Evolutionary conservation across 805 yeast genomes (phyloP).

Genomic region (Nakazawaea ernobii): DNA sequence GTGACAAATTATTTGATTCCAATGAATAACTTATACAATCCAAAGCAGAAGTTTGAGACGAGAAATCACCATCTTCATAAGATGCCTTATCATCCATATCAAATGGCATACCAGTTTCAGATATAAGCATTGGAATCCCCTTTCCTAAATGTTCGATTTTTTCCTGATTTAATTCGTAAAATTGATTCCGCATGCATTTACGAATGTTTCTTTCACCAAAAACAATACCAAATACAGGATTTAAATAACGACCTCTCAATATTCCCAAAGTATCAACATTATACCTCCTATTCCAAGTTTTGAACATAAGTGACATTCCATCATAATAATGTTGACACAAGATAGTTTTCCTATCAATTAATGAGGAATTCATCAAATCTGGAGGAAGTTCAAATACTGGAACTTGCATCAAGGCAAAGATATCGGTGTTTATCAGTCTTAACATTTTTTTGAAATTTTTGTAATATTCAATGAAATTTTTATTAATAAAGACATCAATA

Average conservation of each 20-base stretch:
- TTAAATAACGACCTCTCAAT: conserved; percentile 67
- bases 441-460: conserved; percentile 40
- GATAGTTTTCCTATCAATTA: conserved; percentile 61
- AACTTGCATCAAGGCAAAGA: conserved; percentile 67
- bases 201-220: conserved; percentile 79
- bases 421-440: conserved; percentile 36
- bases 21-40: conserved; percentile 79
- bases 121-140: conserved; percentile 66
- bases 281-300: conserved; percentile 76
- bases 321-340: conserved; percentile 92
- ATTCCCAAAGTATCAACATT: conserved; percentile 90
- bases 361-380: conserved; percentile 37
- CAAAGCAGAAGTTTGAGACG: conserved; percentile 72
- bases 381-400: conserved; percentile 84
- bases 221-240: conserved; percentile 70
- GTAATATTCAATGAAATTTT: conserved; percentile 62
- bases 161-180: conserved; percentile 62
- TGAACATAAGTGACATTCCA: conserved; percentile 89
- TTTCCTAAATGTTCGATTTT: conserved; percentile 55
- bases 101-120: conserved; percentile 97
- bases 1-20: conserved; percentile 67
- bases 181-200: conserved; percentile 63
- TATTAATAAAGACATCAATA: conserved; percentile 54
- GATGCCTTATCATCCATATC: conserved; percentile 86
- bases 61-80: conserved; percentile 58